Base-by-base conservation (phyloP, 352 stramenopile genomes). In the Phytophthora cryptogea region DNA sequence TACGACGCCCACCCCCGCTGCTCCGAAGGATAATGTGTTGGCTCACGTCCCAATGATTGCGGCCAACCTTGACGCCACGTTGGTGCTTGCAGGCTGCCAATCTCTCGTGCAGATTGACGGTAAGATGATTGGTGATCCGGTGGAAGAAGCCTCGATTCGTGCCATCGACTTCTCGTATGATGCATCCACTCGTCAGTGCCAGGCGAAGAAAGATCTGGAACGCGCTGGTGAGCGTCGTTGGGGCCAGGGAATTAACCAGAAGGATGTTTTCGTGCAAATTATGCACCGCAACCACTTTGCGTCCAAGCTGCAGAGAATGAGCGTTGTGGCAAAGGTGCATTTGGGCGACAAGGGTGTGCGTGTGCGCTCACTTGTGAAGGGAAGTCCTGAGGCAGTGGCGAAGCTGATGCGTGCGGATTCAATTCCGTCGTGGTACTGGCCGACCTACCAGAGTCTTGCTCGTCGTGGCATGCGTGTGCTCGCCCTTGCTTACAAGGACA, bases 51-150 rank as follows among this genome's bases (percentile, higher is more conserved):
- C 85, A 1, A 96, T 96, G 85, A 91, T 94, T 60, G 80, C 81
- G 4, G 74, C 83, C 4, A 92, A 90, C 62, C 64, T 96, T 45
- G 76, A 96, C 27, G 74, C 88, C 10, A 94, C 76, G 14, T 67
- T 95, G 23, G 86, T 96, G 30, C 78, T 95, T 7, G 88, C 88
- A 33, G 59, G 96, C 20, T 99, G 98, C 68, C 97, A 99, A 68
- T 98, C 96, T 32, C 83, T 99, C 13, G 97, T 99, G 45, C 85
- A 98, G 45, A 97, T 99, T 55, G 96, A 99, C 50, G 97, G 95
- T 37, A 91, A 90, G 57, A 89, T 99, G 62, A 72, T 98, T 33
- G 98, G 98, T 51, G 98, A 99, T 80, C 97, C 97, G 20, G 89
- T 99, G 8, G 98, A 99, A 86, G 89, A 96, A 57, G 97, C 97